These are phyloP conservation scores for Fraxinus sp. DNA, from an alignment of 305 asterid genomes.

Conservation along the genomic window DNA sequence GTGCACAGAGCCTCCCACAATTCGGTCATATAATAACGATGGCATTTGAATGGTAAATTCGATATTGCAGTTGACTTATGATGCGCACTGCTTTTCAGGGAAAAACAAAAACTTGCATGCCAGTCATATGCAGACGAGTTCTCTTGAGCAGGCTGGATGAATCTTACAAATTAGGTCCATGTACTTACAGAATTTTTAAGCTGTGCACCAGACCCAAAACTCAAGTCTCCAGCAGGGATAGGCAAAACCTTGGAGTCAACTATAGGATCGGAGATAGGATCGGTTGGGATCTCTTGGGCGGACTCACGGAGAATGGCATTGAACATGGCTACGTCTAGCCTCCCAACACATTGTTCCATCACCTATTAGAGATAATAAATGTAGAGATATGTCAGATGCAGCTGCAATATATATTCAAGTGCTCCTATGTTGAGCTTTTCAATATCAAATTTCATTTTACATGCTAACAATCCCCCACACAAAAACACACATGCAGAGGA, in stretches of 20 bases:
- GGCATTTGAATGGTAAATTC: background rate
- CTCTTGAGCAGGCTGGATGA: background rate
- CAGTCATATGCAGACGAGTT: background rate
- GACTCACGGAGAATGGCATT: slow-evolving; percentile 98
- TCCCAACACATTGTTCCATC: slow-evolving; percentile 78
- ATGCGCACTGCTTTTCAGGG: background rate
- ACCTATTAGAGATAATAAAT: slow-evolving; percentile 48
- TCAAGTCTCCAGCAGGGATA: slow-evolving; percentile 91
- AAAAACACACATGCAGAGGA: background rate
- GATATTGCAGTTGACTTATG: background rate
- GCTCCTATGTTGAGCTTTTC: background rate
- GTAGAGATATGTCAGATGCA: background rate
- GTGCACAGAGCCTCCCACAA: background rate
- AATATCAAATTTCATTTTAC: background rate
- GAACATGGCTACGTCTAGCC: slow-evolving; percentile 95
- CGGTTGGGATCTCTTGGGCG: slow-evolving; percentile 92
- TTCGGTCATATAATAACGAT: background rate
- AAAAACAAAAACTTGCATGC: background rate
- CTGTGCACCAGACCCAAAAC: slow-evolving; percentile 97
- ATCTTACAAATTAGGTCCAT: background rate
- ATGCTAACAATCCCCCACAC: background rate
- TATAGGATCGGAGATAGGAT: slow-evolving; percentile 96
- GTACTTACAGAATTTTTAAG: slow-evolving; percentile 83
- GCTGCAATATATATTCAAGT: background rate
- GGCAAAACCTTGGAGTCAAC: slow-evolving; percentile 93